Evolutionary conservation across 176 grass and related monocot genomes (phyloP), one percentile per base, ranked within the genome.

Genomic region (Oryza meridionalis): DNA sequence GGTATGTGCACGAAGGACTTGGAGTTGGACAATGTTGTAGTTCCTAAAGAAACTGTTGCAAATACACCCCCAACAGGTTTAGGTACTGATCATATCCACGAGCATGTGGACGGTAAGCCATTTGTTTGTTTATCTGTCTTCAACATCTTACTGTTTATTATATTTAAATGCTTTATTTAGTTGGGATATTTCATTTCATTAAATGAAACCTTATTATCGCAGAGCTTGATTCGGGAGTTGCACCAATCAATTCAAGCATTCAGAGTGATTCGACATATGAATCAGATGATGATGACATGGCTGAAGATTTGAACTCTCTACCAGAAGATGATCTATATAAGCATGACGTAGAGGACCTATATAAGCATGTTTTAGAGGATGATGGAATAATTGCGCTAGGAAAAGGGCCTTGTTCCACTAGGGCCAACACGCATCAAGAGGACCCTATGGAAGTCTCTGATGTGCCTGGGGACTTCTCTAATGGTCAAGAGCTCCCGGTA

Each of bases 221-320:
- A 85, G 82, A 84, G 33, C 63, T 83, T 86, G 83, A 86, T 84
- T 78, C 84, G 84, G 91, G 75, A 89, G 87, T 74, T 88, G 49
- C 33, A 64, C 53, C 22, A 31, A 42, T 51, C 55, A 12, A 55
- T 67, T 81, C 67, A 82, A 84, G 27, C 66, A 75, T 63, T 5
- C 2, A 3, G 15, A 16, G 78, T 77, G 50, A 55, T 86, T 42
- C 72, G 55, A 63, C 43, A 42, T 75, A 47, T 72, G 77, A 78
- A 81, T 77, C 76, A 84, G 17, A 87, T 75, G 67, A 84, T 55
- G 58, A 72, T 24, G 44, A 24, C 49, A 75, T 69, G 72, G 21
- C 84, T 80, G 61, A 81, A 51, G 72, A 92, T 37, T 35, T 75
- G 46, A 66, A 9, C 51, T 67, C 67, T 77, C 79, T 81, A 84